Conservation (phyloP, 2,329 filamentous ascomycete genomes). For the Ustulina deusta region DNA sequence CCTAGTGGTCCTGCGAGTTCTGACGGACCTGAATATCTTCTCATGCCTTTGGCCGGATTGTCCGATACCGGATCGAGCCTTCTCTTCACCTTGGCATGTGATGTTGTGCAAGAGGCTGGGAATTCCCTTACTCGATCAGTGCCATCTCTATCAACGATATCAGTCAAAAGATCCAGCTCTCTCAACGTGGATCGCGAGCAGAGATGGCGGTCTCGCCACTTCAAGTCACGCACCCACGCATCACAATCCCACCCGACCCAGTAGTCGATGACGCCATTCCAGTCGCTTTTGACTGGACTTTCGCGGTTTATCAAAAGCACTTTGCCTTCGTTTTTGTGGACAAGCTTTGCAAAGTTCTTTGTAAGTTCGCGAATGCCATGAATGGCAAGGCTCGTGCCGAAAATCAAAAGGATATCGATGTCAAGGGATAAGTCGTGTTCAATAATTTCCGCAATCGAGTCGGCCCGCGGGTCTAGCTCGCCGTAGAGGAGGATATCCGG, state of each 20-base stretch:
- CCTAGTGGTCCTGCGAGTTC: background rate
- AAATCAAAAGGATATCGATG: constrained; percentile 1
- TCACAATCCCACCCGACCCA: background rate
- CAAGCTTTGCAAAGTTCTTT: background rate
- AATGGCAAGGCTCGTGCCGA: constrained; percentile 1
- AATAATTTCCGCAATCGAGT: constrained; percentile 5
- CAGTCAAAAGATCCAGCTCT: background rate
- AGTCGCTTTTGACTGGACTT: background rate
- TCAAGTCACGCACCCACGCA: background rate
- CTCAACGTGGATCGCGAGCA: background rate
- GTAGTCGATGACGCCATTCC: background rate
- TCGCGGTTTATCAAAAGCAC: background rate
- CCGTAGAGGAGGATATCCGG: background rate
- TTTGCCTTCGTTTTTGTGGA: constrained; percentile 3
- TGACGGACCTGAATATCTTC: background rate
- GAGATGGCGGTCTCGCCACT: background rate
- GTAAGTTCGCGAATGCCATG: constrained; percentile 1
- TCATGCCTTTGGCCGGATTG: background rate
- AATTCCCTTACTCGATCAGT: background rate
- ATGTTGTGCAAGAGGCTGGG: background rate
- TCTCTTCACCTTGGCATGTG: background rate
- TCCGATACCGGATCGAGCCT: background rate
- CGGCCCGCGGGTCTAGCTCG: background rate
- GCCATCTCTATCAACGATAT: background rate
- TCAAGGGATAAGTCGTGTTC: constrained; percentile 4